phyloP scores from a whole-genome alignment of 2,329 filamentous ascomycete species.

The Capronia epimyces region DNA sequence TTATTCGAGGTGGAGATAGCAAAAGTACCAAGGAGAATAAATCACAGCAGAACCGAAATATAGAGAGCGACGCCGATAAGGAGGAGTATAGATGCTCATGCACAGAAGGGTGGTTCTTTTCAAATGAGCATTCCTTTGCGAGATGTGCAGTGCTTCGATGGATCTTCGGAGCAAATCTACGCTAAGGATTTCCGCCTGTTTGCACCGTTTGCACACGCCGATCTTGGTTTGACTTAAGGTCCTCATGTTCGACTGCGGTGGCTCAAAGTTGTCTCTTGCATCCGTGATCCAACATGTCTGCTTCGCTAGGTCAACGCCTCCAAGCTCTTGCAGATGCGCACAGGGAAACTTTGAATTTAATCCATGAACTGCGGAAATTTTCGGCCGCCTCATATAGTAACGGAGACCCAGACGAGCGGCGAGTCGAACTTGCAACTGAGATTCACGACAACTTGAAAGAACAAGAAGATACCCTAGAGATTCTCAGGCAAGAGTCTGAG shows the following conservation, averaged over 20 bases:
- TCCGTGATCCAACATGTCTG: conserved; percentile 33
- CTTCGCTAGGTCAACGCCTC: conserved; percentile 45
- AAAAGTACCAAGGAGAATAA: too few relatives aligned
- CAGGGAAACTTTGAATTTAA: conserved; percentile 50
- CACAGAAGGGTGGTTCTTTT: not conserved
- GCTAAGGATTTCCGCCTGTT: conserved; percentile 9
- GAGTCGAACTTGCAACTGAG: conserved; percentile 70
- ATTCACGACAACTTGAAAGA: conserved; percentile 73
- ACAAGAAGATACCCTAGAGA: conserved; percentile 75
- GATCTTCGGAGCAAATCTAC: not conserved
- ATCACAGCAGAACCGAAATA: not conserved
- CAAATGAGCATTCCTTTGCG: too few relatives aligned
- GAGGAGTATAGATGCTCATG: too few relatives aligned
- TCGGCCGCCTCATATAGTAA: conserved; percentile 57
- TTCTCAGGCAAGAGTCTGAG: conserved; percentile 70
- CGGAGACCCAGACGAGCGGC: conserved; percentile 57
- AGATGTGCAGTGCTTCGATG: not conserved
- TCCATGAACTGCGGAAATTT: conserved; percentile 54
- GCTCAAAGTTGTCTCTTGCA: not conserved
- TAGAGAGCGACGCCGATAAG: too few relatives aligned
- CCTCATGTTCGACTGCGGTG: too few relatives aligned
- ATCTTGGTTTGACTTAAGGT: not conserved
- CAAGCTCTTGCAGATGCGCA: conserved; percentile 50
- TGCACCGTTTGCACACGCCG: conserved; percentile 11
- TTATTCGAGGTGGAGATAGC: too few relatives aligned